Base-by-base conservation (phyloP, 345 rosid species). In the Brassica cretica region DNA sequence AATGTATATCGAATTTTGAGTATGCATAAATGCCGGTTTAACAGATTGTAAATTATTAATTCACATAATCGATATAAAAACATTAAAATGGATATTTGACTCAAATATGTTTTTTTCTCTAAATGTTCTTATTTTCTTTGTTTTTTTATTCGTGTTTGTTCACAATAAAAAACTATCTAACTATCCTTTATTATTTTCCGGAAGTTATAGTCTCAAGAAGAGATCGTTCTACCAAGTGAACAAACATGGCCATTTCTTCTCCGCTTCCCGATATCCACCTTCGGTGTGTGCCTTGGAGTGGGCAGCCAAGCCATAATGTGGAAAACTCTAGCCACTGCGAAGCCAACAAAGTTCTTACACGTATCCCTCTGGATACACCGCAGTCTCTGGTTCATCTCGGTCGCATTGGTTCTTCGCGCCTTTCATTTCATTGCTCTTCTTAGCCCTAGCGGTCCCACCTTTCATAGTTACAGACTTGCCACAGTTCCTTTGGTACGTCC, bases 251-350 rank as follows among this genome's bases (percentile, higher is more conserved):
- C 97, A 15, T 92, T 90, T 77, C 92, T 92, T 77, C 89, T 92
- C 4, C 87, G 94, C 16, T 92, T 19, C 78, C 89, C 93, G 0
- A 65, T 92, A 65, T 87, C 97, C 15, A 84, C 97, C 21, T 92
- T 89, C 11, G 97, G 97, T 85, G 87, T 92, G 79, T 92, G 97
- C 77, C 94, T 92, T 6, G 97, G 97, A 35, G 88, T 88, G 6
- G 85, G 93, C 80, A 92, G 97, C 82, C 97, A 92, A 84, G 93
- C 95, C 32, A 87, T 92, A 74, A 68, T 92, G 88, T 92, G 94
- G 95, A 90, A 90, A 70, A 77, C 91, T 14, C 64, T 90, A 64
- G 89, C 97, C 5, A 85, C 88, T 15, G 83, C 93, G 1, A 37
- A 37, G 39, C 86, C 95, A 73, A 86, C 89, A 62, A 82, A 83